phyloP scores from a whole-genome alignment of 1,284 basidiomycete genomes.

The Tremellales sp. region DNA sequence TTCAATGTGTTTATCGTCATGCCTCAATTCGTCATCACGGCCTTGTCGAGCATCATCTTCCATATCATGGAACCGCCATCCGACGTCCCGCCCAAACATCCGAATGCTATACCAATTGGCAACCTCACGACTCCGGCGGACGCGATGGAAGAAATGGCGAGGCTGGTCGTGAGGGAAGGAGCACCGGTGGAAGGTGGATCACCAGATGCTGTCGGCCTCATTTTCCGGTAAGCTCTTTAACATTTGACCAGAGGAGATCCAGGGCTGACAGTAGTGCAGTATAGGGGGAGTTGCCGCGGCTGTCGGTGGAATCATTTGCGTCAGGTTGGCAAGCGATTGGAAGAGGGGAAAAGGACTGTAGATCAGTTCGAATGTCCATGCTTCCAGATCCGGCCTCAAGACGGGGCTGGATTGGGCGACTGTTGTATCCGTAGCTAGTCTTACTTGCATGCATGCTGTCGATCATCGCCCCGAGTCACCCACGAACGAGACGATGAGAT shows the following conservation, averaged over 20 bases:
- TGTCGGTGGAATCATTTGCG: constrained; percentile 65
- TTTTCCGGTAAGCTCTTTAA: constrained; percentile 60
- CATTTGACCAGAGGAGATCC: background rate
- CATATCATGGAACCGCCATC: constrained; percentile 46
- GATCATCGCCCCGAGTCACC: no score
- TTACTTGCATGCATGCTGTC: no score
- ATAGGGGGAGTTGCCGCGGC: constrained; percentile 68
- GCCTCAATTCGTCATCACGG: constrained; percentile 55
- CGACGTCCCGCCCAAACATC: constrained; percentile 25
- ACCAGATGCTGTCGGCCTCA: constrained; percentile 64
- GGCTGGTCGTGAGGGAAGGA: constrained; percentile 8
- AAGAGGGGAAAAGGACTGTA: constrained; percentile 22
- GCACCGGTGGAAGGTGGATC: constrained; percentile 5
- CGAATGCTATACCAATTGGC: constrained; percentile 13
- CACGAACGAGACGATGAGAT: no score
- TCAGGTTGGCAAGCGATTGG: constrained; percentile 56
- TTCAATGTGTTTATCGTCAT: constrained; percentile 84
- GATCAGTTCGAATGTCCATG: background rate
- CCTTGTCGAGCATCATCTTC: constrained; percentile 52
- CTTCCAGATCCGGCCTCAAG: no score
- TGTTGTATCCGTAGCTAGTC: no score
- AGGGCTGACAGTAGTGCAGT: constrained; percentile 44
- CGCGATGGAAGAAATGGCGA: background rate
- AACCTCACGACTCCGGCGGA: constrained; percentile 10
- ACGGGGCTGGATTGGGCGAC: no score